Base-by-base conservation (phyloP, 176 grass and related monocot genomes). In the Musa beccarii region DNA sequence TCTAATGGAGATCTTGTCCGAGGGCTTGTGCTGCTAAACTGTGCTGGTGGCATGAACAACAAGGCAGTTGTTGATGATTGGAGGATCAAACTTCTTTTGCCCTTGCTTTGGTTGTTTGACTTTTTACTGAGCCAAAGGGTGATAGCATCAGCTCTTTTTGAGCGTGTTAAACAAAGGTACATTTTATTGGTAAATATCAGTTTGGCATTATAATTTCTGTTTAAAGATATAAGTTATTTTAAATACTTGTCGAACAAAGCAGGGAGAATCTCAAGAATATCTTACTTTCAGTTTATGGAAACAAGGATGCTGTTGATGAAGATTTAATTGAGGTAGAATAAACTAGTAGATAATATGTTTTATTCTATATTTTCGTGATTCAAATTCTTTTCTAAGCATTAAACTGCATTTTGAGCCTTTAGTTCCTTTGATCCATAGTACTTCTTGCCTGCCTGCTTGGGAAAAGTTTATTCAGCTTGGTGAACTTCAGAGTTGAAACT, bases 31-130 rank as follows among this genome's bases (percentile, higher is more conserved):
- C 88, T 99, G 26, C 77, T 99, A 14, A 99, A 99, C 72, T 99
- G 88, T 54, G 80, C 95, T 2, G 95, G 95, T 2, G 90, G 90
- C 55, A 93, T 99, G 90, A 94, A 99, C 88, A 98, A 98, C 79
- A 98, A 98, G 66, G 95, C 90, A 15, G 87, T 98, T 56, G 95
- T 98, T 2, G 95, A 98, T 49, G 95, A 98, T 74, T 98, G 90
- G 95, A 89, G 95, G 78, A 94, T 98, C 49, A 98, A 94, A 79
- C 28, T 94, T 49, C 70, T 94, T 65, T 75, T 89, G 59, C 88
- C 95, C 64, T 81, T 99, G 69, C 88, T 94, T 54, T 89, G 75
- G 95, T 84, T 99, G 23, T 79, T 99, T 0, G 95, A 99, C 73
- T 81, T 99, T 15, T 77, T 94, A 23, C 84, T 99, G 29, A 99